Percentiles rank a stretch among this genome's conserved stretches.
Conservation (phyloP, 108 stramenopile species). For the Skeletonema menzelii region DNA sequence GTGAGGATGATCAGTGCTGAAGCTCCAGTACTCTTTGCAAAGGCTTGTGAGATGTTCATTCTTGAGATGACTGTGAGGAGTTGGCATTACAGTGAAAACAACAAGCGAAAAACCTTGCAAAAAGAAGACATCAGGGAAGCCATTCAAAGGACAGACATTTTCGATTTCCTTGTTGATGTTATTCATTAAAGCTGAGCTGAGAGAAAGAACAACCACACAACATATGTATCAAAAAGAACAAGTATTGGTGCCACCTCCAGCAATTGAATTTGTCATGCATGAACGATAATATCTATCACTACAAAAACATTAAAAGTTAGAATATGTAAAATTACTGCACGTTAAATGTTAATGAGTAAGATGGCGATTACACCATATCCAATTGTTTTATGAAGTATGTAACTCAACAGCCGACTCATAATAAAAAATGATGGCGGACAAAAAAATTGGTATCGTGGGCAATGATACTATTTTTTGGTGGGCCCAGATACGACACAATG, state of each 20-base stretch:
- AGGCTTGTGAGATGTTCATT: conserved; percentile 98
- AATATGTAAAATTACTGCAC: background rate
- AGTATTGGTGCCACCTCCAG: background rate
- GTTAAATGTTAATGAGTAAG: background rate
- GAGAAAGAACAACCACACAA: background rate
- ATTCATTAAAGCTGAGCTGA: conserved; percentile 49
- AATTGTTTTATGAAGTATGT: too few species aligned
- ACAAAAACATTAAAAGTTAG: background rate
- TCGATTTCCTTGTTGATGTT: conserved; percentile 90
- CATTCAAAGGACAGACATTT: conserved; percentile 84
- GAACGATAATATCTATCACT: background rate
- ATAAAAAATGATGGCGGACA: too few species aligned
- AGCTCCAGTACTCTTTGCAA: conserved; percentile 98
- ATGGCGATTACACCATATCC: too few species aligned
- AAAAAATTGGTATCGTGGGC: background rate
- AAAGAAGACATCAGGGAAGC: conserved; percentile 89
- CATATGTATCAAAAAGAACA: background rate
- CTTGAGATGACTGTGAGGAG: conserved; percentile 95
- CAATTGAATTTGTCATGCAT: background rate
- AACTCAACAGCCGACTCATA: too few species aligned
- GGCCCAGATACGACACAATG: background rate
- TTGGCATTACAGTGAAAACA: conserved; percentile 77
- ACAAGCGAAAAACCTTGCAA: conserved; percentile 85
- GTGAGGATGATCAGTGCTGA: conserved; percentile 97
- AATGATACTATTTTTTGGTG: conserved; percentile 2